phyloP scores from a whole-genome alignment of 495 filamentous ascomycete genomes.

The Immersiella caudata region DNA sequence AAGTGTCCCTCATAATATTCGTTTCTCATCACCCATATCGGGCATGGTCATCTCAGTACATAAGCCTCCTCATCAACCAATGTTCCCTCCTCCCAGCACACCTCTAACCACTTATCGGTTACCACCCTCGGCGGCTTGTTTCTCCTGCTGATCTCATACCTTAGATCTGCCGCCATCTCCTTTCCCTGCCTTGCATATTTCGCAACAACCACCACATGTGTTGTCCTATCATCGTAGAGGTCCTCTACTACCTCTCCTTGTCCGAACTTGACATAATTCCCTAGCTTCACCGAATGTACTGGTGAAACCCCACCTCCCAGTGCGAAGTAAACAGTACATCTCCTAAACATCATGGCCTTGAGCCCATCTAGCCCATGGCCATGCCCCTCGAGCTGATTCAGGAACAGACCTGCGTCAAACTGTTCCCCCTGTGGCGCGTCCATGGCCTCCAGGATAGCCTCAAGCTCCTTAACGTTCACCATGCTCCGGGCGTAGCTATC shows the following conservation, averaged over 20 bases:
- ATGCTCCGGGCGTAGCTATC: conserved; percentile 85
- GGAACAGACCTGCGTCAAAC: conserved; percentile 46
- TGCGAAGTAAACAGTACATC: conserved; percentile 59
- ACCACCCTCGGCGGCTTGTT: conserved; percentile 71
- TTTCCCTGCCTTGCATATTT: conserved; percentile 32
- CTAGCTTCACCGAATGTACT: conserved; percentile 33
- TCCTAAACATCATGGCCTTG: conserved; percentile 69
- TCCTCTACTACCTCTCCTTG: conserved; percentile 56
- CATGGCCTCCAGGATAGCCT: conserved; percentile 56
- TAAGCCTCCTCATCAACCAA: conserved; percentile 78
- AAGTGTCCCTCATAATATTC: background rate
- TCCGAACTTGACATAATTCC: conserved; percentile 64
- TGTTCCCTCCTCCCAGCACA: conserved; percentile 79
- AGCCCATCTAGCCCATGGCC: conserved; percentile 53
- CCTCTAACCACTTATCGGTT: conserved; percentile 69
- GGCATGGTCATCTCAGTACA: conserved; percentile 21
- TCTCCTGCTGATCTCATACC: conserved; percentile 45
- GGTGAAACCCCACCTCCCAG: conserved; percentile 23
- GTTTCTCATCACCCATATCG: background rate
- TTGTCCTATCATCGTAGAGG: conserved; percentile 54
- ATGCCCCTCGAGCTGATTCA: conserved; percentile 59
- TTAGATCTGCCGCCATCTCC: conserved; percentile 46
- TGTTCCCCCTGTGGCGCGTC: conserved; percentile 22
- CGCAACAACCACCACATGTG: conserved; percentile 65
- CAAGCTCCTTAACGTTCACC: conserved; percentile 63